These are phyloP conservation scores for Secale cereale DNA, from an alignment of 176 grass and related monocot species.

Conservation along the genomic window DNA sequence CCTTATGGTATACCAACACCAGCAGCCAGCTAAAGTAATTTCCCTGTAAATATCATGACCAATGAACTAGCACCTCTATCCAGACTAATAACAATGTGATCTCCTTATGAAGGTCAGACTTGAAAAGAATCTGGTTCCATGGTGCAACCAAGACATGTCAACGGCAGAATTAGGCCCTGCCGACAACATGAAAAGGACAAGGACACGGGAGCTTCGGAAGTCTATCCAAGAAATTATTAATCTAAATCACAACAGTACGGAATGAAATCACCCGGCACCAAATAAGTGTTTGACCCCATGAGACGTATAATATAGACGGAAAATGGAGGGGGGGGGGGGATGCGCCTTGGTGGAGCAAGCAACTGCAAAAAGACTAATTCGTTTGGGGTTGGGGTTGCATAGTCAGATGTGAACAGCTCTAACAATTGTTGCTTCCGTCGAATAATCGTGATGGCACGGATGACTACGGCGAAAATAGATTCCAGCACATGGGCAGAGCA, in stretches of 20 bases:
- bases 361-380: slow-evolving; percentile 8
- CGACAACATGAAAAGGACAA: slow-evolving; percentile 24
- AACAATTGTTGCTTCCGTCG: not conserved
- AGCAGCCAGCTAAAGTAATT: slow-evolving; percentile 17
- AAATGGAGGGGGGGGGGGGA: not conserved
- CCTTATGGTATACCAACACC: slow-evolving; percentile 4
- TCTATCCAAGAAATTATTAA: slow-evolving; percentile 19
- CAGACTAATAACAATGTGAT: slow-evolving; percentile 15
- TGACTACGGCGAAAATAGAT: slow-evolving; percentile 35
- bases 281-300: slow-evolving; percentile 14
- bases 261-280: not conserved
- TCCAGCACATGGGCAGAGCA: slow-evolving; percentile 23
- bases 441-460: slow-evolving; percentile 15
- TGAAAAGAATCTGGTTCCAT: not conserved
- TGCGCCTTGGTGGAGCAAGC: slow-evolving; percentile 35
- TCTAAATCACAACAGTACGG: slow-evolving; percentile 16
- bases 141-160: slow-evolving; percentile 16
- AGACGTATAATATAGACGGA: not conserved
- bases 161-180: not conserved
- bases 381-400: slow-evolving; percentile 14
- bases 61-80: slow-evolving; percentile 12
- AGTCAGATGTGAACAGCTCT: slow-evolving; percentile 17
- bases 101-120: slow-evolving; percentile 14
- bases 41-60: not conserved
- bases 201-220: not conserved